These are phyloP conservation scores for Talaromyces sp. DNA, from an alignment of 2,329 filamentous ascomycete genomes.

Conservation along the genomic window DNA sequence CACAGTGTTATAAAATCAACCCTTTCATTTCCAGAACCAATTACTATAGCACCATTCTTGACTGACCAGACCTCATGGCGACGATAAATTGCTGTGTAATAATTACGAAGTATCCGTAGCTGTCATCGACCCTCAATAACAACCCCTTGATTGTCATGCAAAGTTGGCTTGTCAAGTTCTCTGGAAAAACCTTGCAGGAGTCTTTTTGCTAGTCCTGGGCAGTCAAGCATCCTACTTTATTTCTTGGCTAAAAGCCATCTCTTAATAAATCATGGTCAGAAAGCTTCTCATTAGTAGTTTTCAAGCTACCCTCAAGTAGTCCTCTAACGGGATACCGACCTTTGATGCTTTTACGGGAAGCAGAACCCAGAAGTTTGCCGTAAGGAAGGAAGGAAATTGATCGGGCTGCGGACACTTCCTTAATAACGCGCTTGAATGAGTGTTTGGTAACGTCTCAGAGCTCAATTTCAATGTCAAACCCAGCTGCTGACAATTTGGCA, in stretches of 20 bases:
- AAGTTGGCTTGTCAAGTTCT: background rate
- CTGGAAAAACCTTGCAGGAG: background rate
- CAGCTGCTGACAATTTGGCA: background rate
- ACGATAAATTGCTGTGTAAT: background rate
- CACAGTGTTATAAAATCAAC: background rate
- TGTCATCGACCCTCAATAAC: background rate
- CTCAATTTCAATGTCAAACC: background rate
- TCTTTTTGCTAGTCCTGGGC: background rate
- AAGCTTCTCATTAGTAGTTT: too few species aligned
- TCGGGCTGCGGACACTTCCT: background rate
- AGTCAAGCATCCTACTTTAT: background rate
- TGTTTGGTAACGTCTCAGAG: background rate
- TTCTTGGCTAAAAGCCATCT: background rate
- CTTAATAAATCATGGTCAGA: too few species aligned
- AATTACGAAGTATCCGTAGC: background rate
- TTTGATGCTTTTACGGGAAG: background rate
- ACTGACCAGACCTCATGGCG: background rate
- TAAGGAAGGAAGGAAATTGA: background rate
- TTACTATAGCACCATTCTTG: background rate
- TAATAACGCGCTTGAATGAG: background rate
- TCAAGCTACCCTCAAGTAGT: background rate
- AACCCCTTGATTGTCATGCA: background rate
- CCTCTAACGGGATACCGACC: background rate
- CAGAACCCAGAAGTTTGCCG: background rate
- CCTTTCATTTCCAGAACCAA: background rate